Base-by-base conservation (phyloP, 2,329 filamentous ascomycete genomes). In the Lithohypha guttulata region DNA sequence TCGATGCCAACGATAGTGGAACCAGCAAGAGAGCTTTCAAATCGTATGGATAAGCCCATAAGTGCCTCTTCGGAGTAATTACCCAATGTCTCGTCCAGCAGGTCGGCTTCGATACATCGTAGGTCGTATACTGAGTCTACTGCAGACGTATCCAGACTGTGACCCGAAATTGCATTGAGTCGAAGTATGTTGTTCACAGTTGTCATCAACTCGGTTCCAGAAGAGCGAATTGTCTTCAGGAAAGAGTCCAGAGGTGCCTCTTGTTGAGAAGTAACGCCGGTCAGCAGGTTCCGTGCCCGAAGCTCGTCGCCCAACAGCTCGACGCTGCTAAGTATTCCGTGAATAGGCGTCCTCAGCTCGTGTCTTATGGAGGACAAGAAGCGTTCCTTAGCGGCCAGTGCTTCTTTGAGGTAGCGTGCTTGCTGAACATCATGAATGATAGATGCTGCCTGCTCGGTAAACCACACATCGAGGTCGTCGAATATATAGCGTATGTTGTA, bases 381-480 rank as follows among this genome's bases (percentile, higher is more conserved):
- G 2, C 50, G 58, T 2, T 67, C 63, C 37, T 68, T 68, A 0
- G 63, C 62, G 9, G 51, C 49, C 41, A 66, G 55, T 0, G 61
- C 65, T 43, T 69, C 63, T 17, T 55, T 48, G 0, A 68, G 46
- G 8, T 59, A 46, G 2, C 47, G 52, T 13, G 60, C 57, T 19
- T 68, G 65, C 49, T 59, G 60, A 14, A 53, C 55, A 3, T 60
- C 55, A 3, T 57, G 58, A 5, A 67, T 46, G 2, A 65, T 51
- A 4, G 48, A 46, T 1, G 64, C 59, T 33, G 63, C 66, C 3
- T 54, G 55, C 3, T 63, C 55, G 0, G 68, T 52, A 30, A 69
- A 68, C 60, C 64, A 66, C 1, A 61, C 49, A 39, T 69, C 66
- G 1, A 67, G 50, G 28, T 69, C 66, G 31, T 69, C 66, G 34